Evolutionary conservation across 805 yeast species (phyloP), one percentile per base, ranked within the genome.

Genomic region (Ogataea paradorogensis): DNA sequence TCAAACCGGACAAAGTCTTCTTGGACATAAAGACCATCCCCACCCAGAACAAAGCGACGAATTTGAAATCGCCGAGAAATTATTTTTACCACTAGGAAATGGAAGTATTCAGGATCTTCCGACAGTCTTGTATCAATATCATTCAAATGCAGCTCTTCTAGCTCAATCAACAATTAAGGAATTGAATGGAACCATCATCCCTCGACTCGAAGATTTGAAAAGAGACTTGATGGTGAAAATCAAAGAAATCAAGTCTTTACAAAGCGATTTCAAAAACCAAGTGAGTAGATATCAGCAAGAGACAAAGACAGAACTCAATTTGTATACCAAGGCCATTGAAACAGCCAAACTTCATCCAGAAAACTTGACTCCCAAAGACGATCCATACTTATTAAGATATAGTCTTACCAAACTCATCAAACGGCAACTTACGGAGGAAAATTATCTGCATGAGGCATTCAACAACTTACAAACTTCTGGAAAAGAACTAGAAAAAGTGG

Each of bases 21-120:
- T 36, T 23, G 50, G 50, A 27, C 43, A 46, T 25, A 51, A 49
- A 27, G 50, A 47, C 23, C 38, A 35, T 16, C 45, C 54, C 30
- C 27, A 46, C 6, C 18, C 47, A 13, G 55, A 52, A 31, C 23
- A 43, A 9, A 53, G 55, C 35, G 62, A 61, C 38, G 71, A 67
- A 35, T 62, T 65, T 35, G 59, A 60, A 8, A 44, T 55, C 28
- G 67, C 69, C 20, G 57, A 58, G 28, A 60, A 73, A 53, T 78
- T 74, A 62, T 91, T 91, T 52, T 63, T 84, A 38, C 89, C 95
- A 1, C 68, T 76, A 24, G 96, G 96, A 23, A 77, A 73, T 49
- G 85, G 85, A 3, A 86, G 95, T 8, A 74, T 90, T 40, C 89
- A 84, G 53, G 96, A 89, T 60, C 65, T 90, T 26, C 95, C 95